Conservation (phyloP, 2,329 filamentous ascomycete species). For the Sporothrix luriei region DNA sequence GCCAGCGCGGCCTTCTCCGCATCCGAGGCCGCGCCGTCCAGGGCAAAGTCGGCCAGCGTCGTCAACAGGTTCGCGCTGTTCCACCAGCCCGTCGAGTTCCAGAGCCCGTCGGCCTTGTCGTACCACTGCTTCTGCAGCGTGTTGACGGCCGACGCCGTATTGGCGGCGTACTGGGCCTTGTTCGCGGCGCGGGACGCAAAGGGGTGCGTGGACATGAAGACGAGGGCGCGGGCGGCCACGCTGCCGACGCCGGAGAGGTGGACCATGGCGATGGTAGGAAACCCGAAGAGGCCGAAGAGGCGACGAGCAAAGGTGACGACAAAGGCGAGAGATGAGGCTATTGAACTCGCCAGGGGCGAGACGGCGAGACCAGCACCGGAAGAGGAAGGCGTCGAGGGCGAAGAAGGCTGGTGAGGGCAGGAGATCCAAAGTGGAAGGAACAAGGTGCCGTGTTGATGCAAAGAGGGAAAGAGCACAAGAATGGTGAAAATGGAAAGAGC, state of each 20-base stretch:
- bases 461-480: neutral
- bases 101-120: slow-evolving; percentile 61
- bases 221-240: slow-evolving; percentile 28
- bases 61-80: slow-evolving; percentile 70
- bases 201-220: slow-evolving; percentile 26
- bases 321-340: neutral
- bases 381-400: neutral
- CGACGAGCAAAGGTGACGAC: neutral
- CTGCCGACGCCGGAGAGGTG: slow-evolving; percentile 24
- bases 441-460: neutral
- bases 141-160: slow-evolving; percentile 44
- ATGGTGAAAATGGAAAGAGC: neutral
- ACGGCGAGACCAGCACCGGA: slow-evolving; percentile 24
- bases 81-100: slow-evolving; percentile 71
- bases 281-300: slow-evolving; percentile 6
- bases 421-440: neutral
- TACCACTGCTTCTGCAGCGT: slow-evolving; percentile 63
- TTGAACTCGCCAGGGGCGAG: neutral
- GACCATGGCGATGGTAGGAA: slow-evolving; percentile 21
- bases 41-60: slow-evolving; percentile 58
- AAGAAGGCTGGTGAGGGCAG: neutral
- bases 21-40: slow-evolving; percentile 40
- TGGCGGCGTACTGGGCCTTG: slow-evolving; percentile 41
- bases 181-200: slow-evolving; percentile 6
- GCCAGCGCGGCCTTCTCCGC: slow-evolving; percentile 47